These are phyloP conservation scores for Capsella rubella DNA, from an alignment of 441 rosid genomes.

Conservation along the genomic window DNA sequence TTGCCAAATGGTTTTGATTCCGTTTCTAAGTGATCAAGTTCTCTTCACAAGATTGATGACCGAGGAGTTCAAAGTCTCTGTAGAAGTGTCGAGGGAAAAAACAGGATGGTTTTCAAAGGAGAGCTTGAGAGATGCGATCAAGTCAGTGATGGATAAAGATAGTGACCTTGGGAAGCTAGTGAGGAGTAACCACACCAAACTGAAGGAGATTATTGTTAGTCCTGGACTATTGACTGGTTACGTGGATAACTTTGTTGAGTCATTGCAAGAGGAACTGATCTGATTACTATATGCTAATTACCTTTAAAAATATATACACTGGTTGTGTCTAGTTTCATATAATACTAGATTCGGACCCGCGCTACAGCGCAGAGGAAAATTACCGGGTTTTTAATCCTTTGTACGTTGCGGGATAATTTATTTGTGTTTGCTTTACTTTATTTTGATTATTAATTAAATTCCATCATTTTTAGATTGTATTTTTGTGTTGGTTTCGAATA, in stretches of 20 bases:
- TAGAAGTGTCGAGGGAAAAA: neutral
- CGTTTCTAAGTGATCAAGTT: neutral
- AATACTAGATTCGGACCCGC: too few relatives aligned
- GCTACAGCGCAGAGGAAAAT: too few relatives aligned
- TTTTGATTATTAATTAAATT: too few relatives aligned
- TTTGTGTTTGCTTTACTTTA: too few relatives aligned
- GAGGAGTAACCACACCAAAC: neutral
- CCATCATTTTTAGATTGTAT: too few relatives aligned
- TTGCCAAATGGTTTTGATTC: neutral
- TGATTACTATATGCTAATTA: too few relatives aligned
- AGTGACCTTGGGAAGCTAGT: neutral
- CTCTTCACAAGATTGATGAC: neutral
- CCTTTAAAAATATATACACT: too few relatives aligned
- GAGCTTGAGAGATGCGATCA: neutral
- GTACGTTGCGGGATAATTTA: too few relatives aligned
- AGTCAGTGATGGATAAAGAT: neutral
- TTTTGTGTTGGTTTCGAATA: too few relatives aligned
- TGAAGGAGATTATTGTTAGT: neutral
- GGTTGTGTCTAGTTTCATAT: too few relatives aligned
- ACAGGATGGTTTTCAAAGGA: neutral
- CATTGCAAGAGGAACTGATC: neutral
- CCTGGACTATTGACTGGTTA: neutral
- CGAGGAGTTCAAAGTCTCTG: neutral
- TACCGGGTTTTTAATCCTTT: too few relatives aligned
- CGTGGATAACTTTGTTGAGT: neutral